Evolutionary conservation across 202 grass and related monocot species (phyloP), one percentile per base, ranked within the genome.

Genomic region (Panicum hallii): DNA sequence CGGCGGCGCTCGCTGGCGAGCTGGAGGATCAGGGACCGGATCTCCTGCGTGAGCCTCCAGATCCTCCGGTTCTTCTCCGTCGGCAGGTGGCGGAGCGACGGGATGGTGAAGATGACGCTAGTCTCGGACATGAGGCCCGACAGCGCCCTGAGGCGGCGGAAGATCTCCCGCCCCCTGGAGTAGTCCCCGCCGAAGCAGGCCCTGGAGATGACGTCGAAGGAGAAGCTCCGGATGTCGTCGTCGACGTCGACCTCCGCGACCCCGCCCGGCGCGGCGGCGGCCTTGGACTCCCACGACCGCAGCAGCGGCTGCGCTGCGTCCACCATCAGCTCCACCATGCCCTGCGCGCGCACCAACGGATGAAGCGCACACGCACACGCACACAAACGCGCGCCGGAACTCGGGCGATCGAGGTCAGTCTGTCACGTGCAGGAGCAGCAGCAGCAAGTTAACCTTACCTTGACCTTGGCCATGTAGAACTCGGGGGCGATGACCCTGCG

Each of bases 401-500:
- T 26, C 26, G 26, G 26, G 1, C 32, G 32, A 32, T 32, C 32
- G 32, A 32, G 32, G 32, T 26, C 26, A 26, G 26, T 32, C 32
- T 32, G 32, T 3, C 1, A 46, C 9, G 44, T 55, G 17, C 7
- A 56, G 36, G 2, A 9, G 19, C 7, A n/a, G 54, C 9, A 23
- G 8, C n/a, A 3, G 56, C 19, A 6, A 54, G 17, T 16, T 15
- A 0, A 16, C 19, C 23, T 74, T 74, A 74, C 72, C 72, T 77
- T 91, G 9, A 97, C 87, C 58, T 87, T 91, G 44, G 85, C 87
- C 84, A 89, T 84, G 82, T 86, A 93, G 82, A 97, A 97, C 80
- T 97, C 89, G 9, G 95, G 90, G 14, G 95, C 87, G 58, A 97
- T 97, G 69, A 97, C 81, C 77, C 83, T 91, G 17, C 95, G 88